Percentiles rank a stretch among this genome's conserved stretches.
Evolutionary conservation across 495 filamentous ascomycete genomes (phyloP).

Genomic region (Xylaria cubensis): DNA sequence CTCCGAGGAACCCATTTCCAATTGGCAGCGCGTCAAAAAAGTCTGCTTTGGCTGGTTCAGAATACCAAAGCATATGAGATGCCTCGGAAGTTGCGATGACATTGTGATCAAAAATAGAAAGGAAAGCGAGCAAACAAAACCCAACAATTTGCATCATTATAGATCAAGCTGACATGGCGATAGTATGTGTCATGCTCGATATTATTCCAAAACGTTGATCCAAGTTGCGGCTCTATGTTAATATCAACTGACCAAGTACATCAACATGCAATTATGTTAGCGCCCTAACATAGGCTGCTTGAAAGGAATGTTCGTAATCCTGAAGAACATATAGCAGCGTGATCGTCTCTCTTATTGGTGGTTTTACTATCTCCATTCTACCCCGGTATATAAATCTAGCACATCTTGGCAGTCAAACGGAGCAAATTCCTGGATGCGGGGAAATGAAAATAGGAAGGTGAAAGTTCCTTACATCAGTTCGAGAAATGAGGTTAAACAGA

Average conservation of each 20-base stretch:
- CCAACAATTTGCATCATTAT: background rate
- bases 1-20: constrained; percentile 59
- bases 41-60: constrained; percentile 25
- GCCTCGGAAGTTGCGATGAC: background rate
- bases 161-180: background rate
- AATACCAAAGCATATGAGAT: constrained; percentile 22
- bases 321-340: background rate
- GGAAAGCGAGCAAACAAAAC: background rate
- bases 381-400: background rate
- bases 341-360: background rate
- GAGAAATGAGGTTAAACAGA: too few species aligned
- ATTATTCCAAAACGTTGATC: background rate
- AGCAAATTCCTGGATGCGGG: background rate
- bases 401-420: background rate
- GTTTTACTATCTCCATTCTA: constrained; percentile 10
- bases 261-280: background rate
- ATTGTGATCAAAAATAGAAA: background rate
- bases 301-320: background rate
- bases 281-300: background rate
- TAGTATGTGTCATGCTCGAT: background rate
- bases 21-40: constrained; percentile 39
- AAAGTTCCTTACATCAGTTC: background rate
- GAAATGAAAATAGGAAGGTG: background rate
- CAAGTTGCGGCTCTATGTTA: background rate
- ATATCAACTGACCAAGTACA: background rate